A percentile compares a stretch with the other conserved stretches of the same genome.
phyloP scores from a whole-genome alignment of 495 filamentous ascomycete genomes.

The Penicillium cinerascens region DNA sequence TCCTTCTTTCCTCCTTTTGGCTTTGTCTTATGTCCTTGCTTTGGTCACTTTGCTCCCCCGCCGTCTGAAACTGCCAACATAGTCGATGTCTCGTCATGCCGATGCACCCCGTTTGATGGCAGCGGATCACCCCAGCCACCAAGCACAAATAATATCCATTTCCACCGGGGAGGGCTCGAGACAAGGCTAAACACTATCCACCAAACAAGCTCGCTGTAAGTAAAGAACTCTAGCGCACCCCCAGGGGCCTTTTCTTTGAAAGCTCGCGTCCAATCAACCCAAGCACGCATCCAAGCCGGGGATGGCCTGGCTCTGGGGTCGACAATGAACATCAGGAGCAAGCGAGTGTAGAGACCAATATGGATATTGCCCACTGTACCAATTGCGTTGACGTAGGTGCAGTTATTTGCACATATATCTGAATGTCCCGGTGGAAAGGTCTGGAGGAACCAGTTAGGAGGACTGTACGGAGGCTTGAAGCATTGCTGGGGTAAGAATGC shows the following conservation, averaged over 20 bases:
- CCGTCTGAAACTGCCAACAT: no score
- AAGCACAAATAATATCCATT: conserved; percentile 69
- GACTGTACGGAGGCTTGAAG: conserved; percentile 68
- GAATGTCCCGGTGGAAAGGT: conserved; percentile 64
- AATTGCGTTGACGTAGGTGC: conserved; percentile 78
- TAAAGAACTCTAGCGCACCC: conserved; percentile 81
- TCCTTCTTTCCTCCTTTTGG: no score
- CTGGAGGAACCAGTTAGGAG: conserved; percentile 86
- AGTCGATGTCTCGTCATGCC: no score
- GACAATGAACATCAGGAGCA: conserved; percentile 79
- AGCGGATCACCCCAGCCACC: conserved; percentile 64
- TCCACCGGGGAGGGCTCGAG: conserved; percentile 83
- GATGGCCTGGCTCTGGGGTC: conserved; percentile 71
- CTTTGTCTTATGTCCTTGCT: no score
- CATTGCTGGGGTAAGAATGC: conserved; percentile 67
- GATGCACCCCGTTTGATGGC: no score
- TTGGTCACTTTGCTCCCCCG: no score
- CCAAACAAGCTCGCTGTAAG: conserved; percentile 76
- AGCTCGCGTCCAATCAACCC: conserved; percentile 80
- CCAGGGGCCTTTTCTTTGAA: conserved; percentile 67
- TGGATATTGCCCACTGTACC: conserved; percentile 80
- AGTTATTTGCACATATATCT: conserved; percentile 74
- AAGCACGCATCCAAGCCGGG: conserved; percentile 71
- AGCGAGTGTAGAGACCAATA: conserved; percentile 82
- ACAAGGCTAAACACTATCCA: conserved; percentile 78